These are phyloP conservation scores for Lomentospora prolificans DNA, from an alignment of 2,329 filamentous ascomycete species.

Conservation along the genomic window DNA sequence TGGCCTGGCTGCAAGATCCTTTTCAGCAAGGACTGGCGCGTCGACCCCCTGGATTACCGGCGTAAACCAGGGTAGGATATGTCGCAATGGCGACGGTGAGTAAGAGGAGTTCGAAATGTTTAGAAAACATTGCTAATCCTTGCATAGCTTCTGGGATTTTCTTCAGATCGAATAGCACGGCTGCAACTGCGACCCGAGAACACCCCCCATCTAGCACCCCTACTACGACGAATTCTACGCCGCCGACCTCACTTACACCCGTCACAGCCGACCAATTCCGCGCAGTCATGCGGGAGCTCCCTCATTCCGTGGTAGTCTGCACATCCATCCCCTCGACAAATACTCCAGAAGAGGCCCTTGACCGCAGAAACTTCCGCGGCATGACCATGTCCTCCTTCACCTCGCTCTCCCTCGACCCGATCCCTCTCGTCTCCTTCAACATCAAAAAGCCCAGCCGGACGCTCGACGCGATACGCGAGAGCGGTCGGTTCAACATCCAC, in stretches of 20 bases:
- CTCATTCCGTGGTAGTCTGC: slow-evolving; percentile 46
- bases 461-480: slow-evolving; percentile 36
- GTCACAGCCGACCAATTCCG: slow-evolving; percentile 35
- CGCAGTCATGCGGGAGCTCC: slow-evolving; percentile 41
- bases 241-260: not conserved
- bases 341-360: not conserved
- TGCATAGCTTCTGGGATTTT: not conserved
- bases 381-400: slow-evolving; percentile 54
- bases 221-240: not conserved
- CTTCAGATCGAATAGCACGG: not conserved
- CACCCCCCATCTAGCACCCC: not conserved
- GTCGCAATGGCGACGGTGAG: not conserved
- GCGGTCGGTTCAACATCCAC: slow-evolving; percentile 43
- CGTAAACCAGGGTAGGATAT: not conserved
- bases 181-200: not conserved
- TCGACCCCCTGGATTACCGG: not conserved
- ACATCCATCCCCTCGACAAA: slow-evolving; percentile 29
- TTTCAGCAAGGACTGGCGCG: not conserved
- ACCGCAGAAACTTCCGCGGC: slow-evolving; percentile 26
- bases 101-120: not conserved
- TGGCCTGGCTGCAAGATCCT: not conserved
- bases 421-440: slow-evolving; percentile 43
- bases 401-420: slow-evolving; percentile 41
- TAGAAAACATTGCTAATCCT: not conserved
- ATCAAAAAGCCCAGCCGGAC: slow-evolving; percentile 46